Evolutionary conservation across 306 rosid genomes (phyloP), one percentile per base, ranked within the genome.

Genomic region (Carpinus viminea): DNA sequence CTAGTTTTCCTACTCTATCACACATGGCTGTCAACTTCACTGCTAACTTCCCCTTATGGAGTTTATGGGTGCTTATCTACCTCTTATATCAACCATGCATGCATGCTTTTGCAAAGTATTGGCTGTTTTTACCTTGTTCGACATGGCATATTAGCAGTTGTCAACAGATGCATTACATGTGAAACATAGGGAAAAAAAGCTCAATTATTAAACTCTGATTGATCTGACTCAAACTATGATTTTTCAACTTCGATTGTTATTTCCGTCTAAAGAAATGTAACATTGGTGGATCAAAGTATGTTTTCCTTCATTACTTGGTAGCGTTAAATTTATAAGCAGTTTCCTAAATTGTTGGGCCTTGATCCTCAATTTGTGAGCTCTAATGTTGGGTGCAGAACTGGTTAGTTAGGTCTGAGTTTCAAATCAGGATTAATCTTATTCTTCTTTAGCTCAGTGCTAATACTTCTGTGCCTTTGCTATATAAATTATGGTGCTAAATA

Each of bases 351-450:
- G 68, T 60, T 28, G 15, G 15, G 41, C 68, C 68, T 34, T 26
- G 68, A 1, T 18, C 28, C 68, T 61, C 9, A 12, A 24, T 26
- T 11, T 11, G 1, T 1, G 26, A 18, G 2, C 2, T n/a, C 1
- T n/a, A 55, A 55, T 61, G 18, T 28, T 60, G 68, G 12, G 36
- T 60, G 68, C 41, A 60, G 41, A 26, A 26, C 68, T 61, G 28
- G 68, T 61, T 31, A 13, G 68, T 61, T 36, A 61, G 43, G 34
- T 13, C 68, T 61, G 68, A 61, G 68, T 24, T 61, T 61, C 68
- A 12, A 31, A 28, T 61, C 38, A 60, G 4, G 13, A 12, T 61
- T 61, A 61, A 26, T 61, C 3, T 61, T 61, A 26, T 64, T 64
- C 70, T 64, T 64, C 12, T 12, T 34, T 24, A 59, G 31, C 47